Evolutionary conservation across 1,139 yeast genomes (phyloP), one percentile per base, ranked within the genome.

Genomic region (Candida albicans): DNA sequence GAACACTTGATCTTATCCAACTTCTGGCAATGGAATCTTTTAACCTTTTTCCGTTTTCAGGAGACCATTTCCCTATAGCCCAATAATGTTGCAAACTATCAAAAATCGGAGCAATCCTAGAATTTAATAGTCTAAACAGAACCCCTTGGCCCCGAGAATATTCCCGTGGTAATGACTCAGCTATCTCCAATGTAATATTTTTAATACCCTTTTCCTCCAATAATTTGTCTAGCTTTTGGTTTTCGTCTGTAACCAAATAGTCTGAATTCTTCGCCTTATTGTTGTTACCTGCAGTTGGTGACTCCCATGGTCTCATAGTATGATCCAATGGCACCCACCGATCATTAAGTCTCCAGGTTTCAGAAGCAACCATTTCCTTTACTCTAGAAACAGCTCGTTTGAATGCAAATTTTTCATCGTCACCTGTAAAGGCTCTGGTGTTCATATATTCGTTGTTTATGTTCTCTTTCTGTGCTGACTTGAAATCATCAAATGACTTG

Each of bases 371-470:
- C 89, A 85, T 84, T 54, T 85, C 91, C 47, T 70, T 69, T 25
- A 85, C 73, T 52, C 93, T 65, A 57, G 84, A 81, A 1, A 84
- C 84, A 0, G 91, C 90, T 51, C 91, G 62, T 50, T 81, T 81
- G 55, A 79, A 84, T 2, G 93, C 90, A 65, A 85, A 84, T 61
- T 75, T 77, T 57, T 85, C 91, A 60, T 85, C 91, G 54, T 84
- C 90, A 26, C 93, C 91, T 0, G 89, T 84, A 53, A 84, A 85
- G 2, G 83, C 83, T 14, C 69, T 67, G 11, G 75, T 58, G 40
- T 81, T 71, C 14, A 76, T 70, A 54, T 73, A 81, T 53, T 80
- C 73, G 8, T 52, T 47, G 24, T 46, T 43, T 0, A 29, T 22
- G 9, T 24, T 18, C 10, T 40, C 39, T 13, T 40, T 40, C 9